phyloP scores from a whole-genome alignment of 1,139 yeast genomes.

The Protomyces macrosporus region DNA sequence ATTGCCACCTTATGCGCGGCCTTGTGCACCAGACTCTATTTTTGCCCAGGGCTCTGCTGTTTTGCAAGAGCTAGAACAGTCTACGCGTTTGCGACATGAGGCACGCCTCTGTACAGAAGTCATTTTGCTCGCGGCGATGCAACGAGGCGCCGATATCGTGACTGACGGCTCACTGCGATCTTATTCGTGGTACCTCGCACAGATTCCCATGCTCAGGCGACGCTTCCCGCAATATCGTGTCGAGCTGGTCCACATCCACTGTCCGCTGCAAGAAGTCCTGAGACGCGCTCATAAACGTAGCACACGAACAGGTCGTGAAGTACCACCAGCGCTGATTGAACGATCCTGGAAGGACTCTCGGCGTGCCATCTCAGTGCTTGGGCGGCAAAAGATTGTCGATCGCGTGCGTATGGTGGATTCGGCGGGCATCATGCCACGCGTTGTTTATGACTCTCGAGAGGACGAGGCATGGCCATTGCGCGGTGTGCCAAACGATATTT shows the following conservation, averaged over 20 bases:
- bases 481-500: slow-evolving; percentile 16
- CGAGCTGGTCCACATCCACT: slow-evolving; percentile 19
- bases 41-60: not conserved
- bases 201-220: slow-evolving; percentile 4
- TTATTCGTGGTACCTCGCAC: slow-evolving; percentile 13
- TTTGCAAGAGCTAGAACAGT: not conserved
- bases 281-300: slow-evolving; percentile 10
- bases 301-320: slow-evolving; percentile 7
- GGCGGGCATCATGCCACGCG: slow-evolving; percentile 1
- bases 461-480: slow-evolving; percentile 14
- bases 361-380: slow-evolving; percentile 22
- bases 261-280: slow-evolving; percentile 16
- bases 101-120: slow-evolving; percentile 20
- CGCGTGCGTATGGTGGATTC: slow-evolving; percentile 25
- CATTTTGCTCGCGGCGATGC: slow-evolving; percentile 11
- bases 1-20: slow-evolving; percentile 5
- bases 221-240: slow-evolving; percentile 8
- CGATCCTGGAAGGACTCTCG: slow-evolving; percentile 25
- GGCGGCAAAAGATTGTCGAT: slow-evolving; percentile 21
- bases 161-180: slow-evolving; percentile 17
- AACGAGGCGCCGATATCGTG: slow-evolving; percentile 7
- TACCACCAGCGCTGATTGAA: slow-evolving; percentile 14
- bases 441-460: slow-evolving; percentile 6
- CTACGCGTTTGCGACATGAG: slow-evolving; percentile 13
- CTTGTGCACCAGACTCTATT: not conserved